Evolutionary conservation across 2,329 filamentous ascomycete species (phyloP).

Genomic region (Claviceps sp.): DNA sequence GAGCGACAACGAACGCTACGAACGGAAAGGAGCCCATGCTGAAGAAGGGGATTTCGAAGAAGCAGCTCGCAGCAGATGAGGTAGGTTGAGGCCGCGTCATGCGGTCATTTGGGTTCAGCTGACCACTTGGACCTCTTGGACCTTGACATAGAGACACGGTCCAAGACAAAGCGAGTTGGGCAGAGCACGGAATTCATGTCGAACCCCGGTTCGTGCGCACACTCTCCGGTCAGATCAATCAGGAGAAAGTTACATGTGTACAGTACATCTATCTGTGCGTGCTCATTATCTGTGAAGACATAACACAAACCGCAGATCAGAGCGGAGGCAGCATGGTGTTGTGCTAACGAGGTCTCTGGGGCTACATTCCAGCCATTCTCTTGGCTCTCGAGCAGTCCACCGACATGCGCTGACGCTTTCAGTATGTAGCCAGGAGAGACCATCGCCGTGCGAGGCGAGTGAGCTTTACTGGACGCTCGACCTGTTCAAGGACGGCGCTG

Average conservation of each 20-base stretch:
- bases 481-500: neutral
- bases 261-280: neutral
- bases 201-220: constrained; percentile 1
- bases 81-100: neutral
- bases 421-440: neutral
- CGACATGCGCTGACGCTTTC: neutral
- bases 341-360: neutral
- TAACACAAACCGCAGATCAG: neutral
- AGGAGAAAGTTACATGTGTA: no score
- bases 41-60: neutral
- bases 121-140: constrained; percentile 2
- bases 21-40: neutral
- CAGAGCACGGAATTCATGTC: neutral
- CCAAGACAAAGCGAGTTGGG: constrained; percentile 2
- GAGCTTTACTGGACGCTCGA: neutral
- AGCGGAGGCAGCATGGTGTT: neutral
- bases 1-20: neutral
- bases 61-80: neutral
- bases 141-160: constrained; percentile 1
- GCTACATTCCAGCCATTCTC: neutral
- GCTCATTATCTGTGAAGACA: neutral
- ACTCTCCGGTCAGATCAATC: no score
- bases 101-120: neutral
- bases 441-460: neutral
- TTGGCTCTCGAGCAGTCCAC: neutral